Conservation (phyloP, 805 yeast genomes). For the Metschnikowia peoriensis region DNA sequence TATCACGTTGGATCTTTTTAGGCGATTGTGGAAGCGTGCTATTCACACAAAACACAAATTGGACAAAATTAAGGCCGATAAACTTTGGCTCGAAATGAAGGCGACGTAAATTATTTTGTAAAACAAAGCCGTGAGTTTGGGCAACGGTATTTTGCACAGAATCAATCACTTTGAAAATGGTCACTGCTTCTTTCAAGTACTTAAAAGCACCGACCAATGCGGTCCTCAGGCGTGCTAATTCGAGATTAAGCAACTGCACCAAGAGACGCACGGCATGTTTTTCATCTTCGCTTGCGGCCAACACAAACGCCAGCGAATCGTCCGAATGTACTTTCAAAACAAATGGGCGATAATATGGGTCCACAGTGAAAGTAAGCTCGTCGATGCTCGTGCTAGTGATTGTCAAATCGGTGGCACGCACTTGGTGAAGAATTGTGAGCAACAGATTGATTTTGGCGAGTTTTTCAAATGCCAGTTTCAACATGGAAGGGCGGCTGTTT, state of each 20-base stretch:
- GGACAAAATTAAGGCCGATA: slow-evolving; percentile 29
- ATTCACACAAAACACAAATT: slow-evolving; percentile 31
- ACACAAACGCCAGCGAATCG: slow-evolving; percentile 2
- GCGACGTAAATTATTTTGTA: slow-evolving; percentile 32
- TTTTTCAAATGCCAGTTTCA: slow-evolving; percentile 27
- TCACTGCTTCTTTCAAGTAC: slow-evolving; percentile 32
- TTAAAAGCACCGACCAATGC: slow-evolving; percentile 33
- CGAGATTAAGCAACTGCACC: slow-evolving; percentile 25
- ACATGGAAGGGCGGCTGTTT: slow-evolving; percentile 5
- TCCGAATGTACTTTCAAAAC: slow-evolving; percentile 16
- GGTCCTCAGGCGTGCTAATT: slow-evolving; percentile 9
- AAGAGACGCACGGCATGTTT: slow-evolving; percentile 18
- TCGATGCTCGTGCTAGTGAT: slow-evolving; percentile 28
- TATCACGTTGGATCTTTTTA: slow-evolving; percentile 37
- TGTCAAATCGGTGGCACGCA: slow-evolving; percentile 26
- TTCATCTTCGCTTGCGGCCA: slow-evolving; percentile 12
- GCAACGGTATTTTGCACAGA: slow-evolving; percentile 13
- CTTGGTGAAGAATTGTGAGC: slow-evolving; percentile 34
- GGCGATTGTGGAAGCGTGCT: slow-evolving; percentile 23
- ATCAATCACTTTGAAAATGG: slow-evolving; percentile 26
- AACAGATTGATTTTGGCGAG: slow-evolving; percentile 32
- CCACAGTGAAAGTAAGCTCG: slow-evolving; percentile 29
- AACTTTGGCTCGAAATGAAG: slow-evolving; percentile 33
- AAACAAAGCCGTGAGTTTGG: slow-evolving; percentile 9
- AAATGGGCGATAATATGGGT: slow-evolving; percentile 20